Conservation (phyloP, 2,329 filamentous ascomycete genomes). For the Pseudocercospora cruenta region DNA sequence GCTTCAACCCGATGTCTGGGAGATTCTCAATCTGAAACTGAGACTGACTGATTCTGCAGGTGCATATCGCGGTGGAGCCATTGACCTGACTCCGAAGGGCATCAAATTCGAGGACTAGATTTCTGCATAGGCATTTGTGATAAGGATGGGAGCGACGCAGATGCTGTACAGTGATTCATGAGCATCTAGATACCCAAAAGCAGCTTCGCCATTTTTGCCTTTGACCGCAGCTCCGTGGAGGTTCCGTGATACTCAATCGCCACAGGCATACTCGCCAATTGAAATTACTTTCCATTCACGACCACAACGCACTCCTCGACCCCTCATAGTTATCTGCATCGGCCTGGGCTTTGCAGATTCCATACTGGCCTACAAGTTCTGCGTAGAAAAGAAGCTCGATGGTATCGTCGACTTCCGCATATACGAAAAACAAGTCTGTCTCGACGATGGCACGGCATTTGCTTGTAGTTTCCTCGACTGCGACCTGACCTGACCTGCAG, state of each 20-base stretch:
- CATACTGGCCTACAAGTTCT: neutral
- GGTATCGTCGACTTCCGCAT: too few relatives aligned
- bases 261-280: neutral
- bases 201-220: neutral
- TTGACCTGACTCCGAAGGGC: slow-evolving; percentile 82
- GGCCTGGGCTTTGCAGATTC: neutral
- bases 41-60: slow-evolving; percentile 72
- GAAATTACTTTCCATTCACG: neutral
- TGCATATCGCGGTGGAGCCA: slow-evolving; percentile 83
- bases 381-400: neutral
- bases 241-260: neutral
- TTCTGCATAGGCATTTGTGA: neutral
- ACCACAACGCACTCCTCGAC: neutral
- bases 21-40: slow-evolving; percentile 3
- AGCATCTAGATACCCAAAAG: neutral
- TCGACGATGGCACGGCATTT: too few relatives aligned
- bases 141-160: neutral
- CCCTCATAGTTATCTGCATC: neutral
- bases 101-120: slow-evolving; percentile 88
- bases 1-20: slow-evolving; percentile 16
- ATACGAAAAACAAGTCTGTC: too few relatives aligned
- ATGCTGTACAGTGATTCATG: neutral
- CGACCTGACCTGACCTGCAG: too few relatives aligned
- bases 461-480: too few relatives aligned
- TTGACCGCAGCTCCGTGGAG: neutral